These are phyloP conservation scores for Nannochloropsis oceanica DNA, from an alignment of 108 stramenopile species.

Conservation along the genomic window DNA sequence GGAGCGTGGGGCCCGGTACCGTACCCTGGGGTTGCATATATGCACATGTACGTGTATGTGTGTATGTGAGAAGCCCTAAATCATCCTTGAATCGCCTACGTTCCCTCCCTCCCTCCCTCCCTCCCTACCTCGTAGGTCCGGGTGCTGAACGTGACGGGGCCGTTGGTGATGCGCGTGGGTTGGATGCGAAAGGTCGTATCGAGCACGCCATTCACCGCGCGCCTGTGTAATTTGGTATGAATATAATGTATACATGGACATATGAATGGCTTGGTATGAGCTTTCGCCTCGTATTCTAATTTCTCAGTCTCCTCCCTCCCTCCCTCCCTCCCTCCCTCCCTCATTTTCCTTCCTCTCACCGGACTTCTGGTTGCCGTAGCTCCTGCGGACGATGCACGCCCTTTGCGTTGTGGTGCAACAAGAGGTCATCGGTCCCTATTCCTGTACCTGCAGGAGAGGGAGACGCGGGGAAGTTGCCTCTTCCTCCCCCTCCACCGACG, in stretches of 20 bases:
- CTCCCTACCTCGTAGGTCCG: not conserved
- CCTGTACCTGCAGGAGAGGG: not conserved
- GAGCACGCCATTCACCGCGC: not conserved
- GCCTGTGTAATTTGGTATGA: not conserved
- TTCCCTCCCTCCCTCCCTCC: not conserved
- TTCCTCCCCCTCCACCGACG: not conserved
- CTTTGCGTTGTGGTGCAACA: not conserved
- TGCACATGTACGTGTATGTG: too few relatives aligned
- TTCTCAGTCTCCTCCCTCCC: not conserved
- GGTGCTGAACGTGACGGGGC: not conserved
- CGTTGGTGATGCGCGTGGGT: not conserved
- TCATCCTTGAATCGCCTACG: not conserved
- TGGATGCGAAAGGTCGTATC: not conserved
- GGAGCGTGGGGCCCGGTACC: constrained; percentile 23
- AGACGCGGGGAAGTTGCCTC: not conserved
- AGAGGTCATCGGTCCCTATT: not conserved
- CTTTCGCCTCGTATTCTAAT: too few relatives aligned
- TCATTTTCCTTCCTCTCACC: not conserved
- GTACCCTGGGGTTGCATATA: not conserved
- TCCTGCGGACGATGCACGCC: not conserved
- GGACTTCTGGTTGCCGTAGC: not conserved
- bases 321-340: not conserved
- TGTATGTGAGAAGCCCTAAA: too few relatives aligned
- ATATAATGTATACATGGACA: too few relatives aligned
- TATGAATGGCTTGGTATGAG: too few relatives aligned